Conservation (phyloP, 768 basidiomycete genomes). For the Tephrocybe sp. region DNA sequence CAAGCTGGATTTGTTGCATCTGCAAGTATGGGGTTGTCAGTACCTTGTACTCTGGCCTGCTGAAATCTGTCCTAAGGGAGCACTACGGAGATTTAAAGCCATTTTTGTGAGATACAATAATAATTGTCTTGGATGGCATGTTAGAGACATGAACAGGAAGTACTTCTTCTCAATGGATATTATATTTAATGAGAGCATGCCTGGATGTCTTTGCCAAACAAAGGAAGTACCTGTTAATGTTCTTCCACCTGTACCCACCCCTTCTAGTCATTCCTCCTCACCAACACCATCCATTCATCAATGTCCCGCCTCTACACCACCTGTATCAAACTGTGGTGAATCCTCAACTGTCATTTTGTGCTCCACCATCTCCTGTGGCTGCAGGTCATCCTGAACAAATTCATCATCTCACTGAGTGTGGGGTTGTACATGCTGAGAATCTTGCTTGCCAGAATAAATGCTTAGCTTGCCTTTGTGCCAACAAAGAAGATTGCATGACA, state of each 20-base stretch:
- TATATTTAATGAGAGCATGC: not conserved
- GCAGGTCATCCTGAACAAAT: not conserved
- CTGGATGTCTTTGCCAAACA: no score
- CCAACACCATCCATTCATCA: no score
- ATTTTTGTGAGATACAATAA: slow-evolving; percentile 20
- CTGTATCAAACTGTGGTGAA: no score
- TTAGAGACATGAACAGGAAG: not conserved
- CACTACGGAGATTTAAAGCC: slow-evolving; percentile 14
- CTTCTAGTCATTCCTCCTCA: no score
- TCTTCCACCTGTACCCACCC: not conserved
- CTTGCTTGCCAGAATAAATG: slow-evolving; percentile 2
- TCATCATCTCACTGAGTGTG: not conserved
- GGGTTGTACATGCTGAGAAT: no score
- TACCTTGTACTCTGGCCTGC: slow-evolving; percentile 21
- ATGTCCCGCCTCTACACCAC: no score
- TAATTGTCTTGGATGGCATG: not conserved
- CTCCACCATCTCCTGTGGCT: not conserved
- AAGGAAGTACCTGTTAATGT: no score
- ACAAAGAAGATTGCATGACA: not conserved
- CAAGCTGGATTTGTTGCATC: slow-evolving; percentile 28
- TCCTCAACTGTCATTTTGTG: no score
- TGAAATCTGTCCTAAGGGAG: slow-evolving; percentile 19
- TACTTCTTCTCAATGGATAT: slow-evolving; percentile 1
- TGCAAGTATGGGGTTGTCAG: slow-evolving; percentile 29
- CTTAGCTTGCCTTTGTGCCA: not conserved